Evolutionary conservation across 148 eudicot species (phyloP).

Genomic region (Camellia granthamiana): DNA sequence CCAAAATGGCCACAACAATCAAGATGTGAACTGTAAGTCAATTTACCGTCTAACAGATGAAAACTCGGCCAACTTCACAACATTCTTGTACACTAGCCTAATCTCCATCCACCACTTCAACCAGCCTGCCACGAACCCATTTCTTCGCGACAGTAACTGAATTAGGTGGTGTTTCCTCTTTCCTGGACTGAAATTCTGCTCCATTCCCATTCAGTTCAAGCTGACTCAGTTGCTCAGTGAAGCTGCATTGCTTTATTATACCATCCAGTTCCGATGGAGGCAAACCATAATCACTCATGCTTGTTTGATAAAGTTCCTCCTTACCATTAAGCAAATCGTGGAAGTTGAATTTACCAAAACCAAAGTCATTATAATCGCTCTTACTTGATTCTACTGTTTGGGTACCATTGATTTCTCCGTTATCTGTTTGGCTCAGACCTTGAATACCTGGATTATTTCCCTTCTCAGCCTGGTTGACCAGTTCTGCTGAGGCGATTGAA

Average conservation of each 20-base stretch:
- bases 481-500: slow-evolving; percentile 10
- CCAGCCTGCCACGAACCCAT: slow-evolving; percentile 91
- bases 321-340: slow-evolving; percentile 17
- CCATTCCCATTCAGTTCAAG: slow-evolving; percentile 36
- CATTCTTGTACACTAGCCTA: neutral
- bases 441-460: slow-evolving; percentile 10
- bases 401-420: slow-evolving; percentile 37
- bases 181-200: slow-evolving; percentile 14
- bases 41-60: slow-evolving; percentile 1
- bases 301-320: slow-evolving; percentile 2
- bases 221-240: slow-evolving; percentile 21
- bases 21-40: neutral
- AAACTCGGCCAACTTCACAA: neutral
- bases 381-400: slow-evolving; percentile 18
- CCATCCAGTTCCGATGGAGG: slow-evolving; percentile 10
- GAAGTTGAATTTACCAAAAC: slow-evolving; percentile 16
- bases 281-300: slow-evolving; percentile 14
- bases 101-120: slow-evolving; percentile 58
- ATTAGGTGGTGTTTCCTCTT: slow-evolving; percentile 19
- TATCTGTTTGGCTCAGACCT: slow-evolving; percentile 1
- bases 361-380: slow-evolving; percentile 19
- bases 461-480: slow-evolving; percentile 15
- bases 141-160: slow-evolving; percentile 38
- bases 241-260: slow-evolving; percentile 12
- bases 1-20: neutral